Evolutionary conservation across 2,329 filamentous ascomycete genomes (phyloP), one percentile per base, ranked within the genome.

Genomic region (Cladophialophora carrionii): DNA sequence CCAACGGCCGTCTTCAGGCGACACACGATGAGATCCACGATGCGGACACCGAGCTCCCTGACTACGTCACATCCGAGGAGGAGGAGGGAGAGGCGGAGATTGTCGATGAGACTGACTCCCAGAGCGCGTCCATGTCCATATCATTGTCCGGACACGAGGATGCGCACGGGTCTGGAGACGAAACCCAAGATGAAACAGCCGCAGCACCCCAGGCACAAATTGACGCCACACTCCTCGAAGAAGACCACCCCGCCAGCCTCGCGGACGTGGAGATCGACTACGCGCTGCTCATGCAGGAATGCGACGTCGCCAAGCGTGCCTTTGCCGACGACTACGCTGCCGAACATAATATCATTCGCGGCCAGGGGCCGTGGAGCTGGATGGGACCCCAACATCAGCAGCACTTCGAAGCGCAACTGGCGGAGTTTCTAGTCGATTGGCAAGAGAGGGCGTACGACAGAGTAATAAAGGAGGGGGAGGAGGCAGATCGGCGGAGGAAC

Each of bases 251-350:
- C 22, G 14, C 14, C 22, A 51, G 12, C 22, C 20, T 9, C 1
- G 10, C 4, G 8, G 9, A 51, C 9, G 10, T 12, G 9, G 6
- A 22, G 4, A n/a, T 51, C 48, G 48, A 22, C 22, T 12, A 51
- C 48, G 9, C 48, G 5, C 20, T 22, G 4, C 48, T 51, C 20
- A 8, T 8, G 10, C 22, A 20, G 10, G 24, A 51, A 51, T 20
- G 9, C 14, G 9, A 20, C 4, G 1, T 51, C 2, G 48, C 48
- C 48, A 26, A 26, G 48, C 48, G 14, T 20, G 24, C 48, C 9
- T 51, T 51, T 20, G 48, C 48, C 48, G 48, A 51, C 48, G 48
- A 51, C 22, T 51, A 51, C 48, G 48, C 48, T 14, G 48, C 9
- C 22, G 4, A 51, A 22, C 9, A 51, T 17, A 51, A 26, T 20